Conservation (phyloP, 441 rosid genomes). For the Syzygium syzygioides region DNA sequence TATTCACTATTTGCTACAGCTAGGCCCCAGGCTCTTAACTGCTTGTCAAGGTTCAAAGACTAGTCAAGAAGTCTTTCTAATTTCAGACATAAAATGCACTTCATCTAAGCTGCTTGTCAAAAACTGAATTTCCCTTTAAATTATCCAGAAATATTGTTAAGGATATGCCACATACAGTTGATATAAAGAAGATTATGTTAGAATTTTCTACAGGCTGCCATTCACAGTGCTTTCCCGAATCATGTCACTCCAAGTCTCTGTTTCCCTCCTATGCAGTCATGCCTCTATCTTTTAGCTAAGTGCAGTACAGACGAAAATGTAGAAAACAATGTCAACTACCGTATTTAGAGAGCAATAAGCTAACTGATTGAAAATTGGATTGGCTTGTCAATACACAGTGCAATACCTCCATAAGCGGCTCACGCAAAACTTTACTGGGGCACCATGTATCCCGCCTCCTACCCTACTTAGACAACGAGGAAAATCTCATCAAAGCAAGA, state of each 20-base stretch:
- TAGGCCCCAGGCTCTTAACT: neutral
- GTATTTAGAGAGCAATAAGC: neutral
- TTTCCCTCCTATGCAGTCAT: neutral
- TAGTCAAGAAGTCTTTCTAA: neutral
- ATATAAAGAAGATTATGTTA: neutral
- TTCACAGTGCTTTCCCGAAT: neutral
- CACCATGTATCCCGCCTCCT: slow-evolving; percentile 98
- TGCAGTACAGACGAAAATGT: neutral
- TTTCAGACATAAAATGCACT: neutral
- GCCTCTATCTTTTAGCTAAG: neutral
- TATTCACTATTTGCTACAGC: neutral
- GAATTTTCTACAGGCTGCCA: neutral
- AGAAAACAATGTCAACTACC: neutral
- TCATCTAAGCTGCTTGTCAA: neutral
- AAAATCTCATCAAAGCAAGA: neutral
- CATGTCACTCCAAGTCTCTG: neutral
- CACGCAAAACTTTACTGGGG: slow-evolving; percentile 56
- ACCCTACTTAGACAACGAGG: slow-evolving; percentile 34
- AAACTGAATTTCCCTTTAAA: neutral
- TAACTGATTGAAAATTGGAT: neutral
- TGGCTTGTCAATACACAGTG: neutral
- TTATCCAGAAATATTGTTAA: neutral
- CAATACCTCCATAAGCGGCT: slow-evolving; percentile 48
- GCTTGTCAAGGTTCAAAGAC: neutral
- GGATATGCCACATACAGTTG: neutral